Base-by-base conservation (phyloP, 108 stramenopile genomes). In the Chaetoceros muelleri region DNA sequence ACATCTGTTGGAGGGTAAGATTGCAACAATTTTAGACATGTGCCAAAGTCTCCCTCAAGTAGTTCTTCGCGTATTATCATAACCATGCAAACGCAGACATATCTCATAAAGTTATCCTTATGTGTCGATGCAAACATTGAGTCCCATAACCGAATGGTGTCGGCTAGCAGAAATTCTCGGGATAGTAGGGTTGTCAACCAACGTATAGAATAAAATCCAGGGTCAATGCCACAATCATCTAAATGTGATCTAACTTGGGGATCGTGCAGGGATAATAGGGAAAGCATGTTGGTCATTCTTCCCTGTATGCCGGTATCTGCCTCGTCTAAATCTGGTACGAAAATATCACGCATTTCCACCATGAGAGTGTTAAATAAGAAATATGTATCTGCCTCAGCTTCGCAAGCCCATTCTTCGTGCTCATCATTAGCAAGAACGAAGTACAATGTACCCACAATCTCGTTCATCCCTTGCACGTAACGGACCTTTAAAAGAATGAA, bases 391-490 rank as follows among this genome's bases (percentile, higher is more conserved):
- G 85, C 93, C 66, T 97, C 96, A n/a, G 86, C 83, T 29, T 85
- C 58, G 21, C 62, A 56, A 17, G 86, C 76, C 90, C 90, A 91
- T 22, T 74, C 76, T 44, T 76, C 74, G 54, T 77, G 79, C 27
- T 62, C 55, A 53, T 92, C 90, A 44, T 85, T 85, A 3, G 88
- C 91, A n/a, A 96, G 56, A 1, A 95, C 94, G 51, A 90, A 96
- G 68, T 90, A 91, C 0, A 97, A 67, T 7, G 95, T 93, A 16
- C 82, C 95, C 3, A 89, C 82, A 49, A 98, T 84, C 70, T 98
- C 97, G 55, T 98, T 98, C 97, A 98, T 98, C 24, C 97, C 97
- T 64, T 98, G 97, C 24, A 96, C 95, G 56, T 98, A 98, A 26
- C 84, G 76, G 47, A 84, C 78, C 82, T 80, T 26, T 0, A 25